Evolutionary conservation across 2,329 filamentous ascomycete species (phyloP), one percentile per base, ranked within the genome.

Genomic region (Metarhizium brunneum): DNA sequence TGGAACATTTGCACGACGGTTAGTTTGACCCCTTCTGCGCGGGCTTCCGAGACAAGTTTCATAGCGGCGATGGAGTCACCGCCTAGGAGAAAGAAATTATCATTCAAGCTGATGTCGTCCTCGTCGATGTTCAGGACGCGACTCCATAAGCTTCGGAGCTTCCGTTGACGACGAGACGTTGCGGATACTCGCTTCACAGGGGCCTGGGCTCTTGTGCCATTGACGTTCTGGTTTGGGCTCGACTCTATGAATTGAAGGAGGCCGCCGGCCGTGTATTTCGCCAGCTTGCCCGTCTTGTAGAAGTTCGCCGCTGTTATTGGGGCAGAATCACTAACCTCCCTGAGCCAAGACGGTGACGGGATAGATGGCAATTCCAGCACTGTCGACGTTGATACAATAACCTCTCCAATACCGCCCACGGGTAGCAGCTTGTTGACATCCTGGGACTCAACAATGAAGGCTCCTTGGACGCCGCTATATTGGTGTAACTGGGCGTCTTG

Each of bases 41-140:
- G 71, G 2, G 79, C 75, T 54, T 78, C 76, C 3, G 81, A 78
- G 0, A 84, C 82, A 0, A 85, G 69, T 63, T 79, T 82, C 80
- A 85, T 86, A 2, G 81, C 81, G 1, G 75, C 68, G 30, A 84
- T 79, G 0, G 81, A 84, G 66, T 84, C 81, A 20, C 82, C 82
- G 1, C 82, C 81, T 0, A 83, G 73, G 3, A 75, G 73, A 72
- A 85, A 84, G 68, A 85, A 84, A 67, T 78, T 81, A 61, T 83
- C 77, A 11, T 82, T 75, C 1, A 77, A 66, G 1, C 76, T 72
- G 18, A 84, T 79, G 1, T 75, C 68, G 2, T 76, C 71, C 54
- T 78, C 69, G 0, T 67, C 60, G 1, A 78, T 64, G 1, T 62
- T 65, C 35, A 83, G 65, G 1, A 80, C 72, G 4, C 70, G 70